Evolutionary conservation across 441 rosid genomes (phyloP).

Genomic region (Pelargonium cotyledonis): DNA sequence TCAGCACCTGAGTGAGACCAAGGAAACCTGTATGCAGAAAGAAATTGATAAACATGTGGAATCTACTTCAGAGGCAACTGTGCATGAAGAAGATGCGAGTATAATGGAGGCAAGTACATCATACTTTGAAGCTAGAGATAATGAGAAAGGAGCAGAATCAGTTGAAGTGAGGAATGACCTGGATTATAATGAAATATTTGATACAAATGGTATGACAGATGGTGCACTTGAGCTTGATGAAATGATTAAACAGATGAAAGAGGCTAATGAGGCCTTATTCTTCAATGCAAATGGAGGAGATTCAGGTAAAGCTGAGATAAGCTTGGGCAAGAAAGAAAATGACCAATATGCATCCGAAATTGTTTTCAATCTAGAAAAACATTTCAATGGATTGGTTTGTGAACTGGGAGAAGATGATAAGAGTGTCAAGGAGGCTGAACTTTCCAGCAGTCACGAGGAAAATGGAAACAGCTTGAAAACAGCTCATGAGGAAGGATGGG

Average conservation of each 20-base stretch:
- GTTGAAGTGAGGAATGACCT: constrained; percentile 32
- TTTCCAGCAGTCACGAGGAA: constrained; percentile 14
- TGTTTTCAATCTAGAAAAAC: constrained; percentile 29
- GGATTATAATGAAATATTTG: constrained; percentile 35
- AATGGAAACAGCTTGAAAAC: constrained; percentile 16
- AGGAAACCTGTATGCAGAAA: constrained; percentile 23
- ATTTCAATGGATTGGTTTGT: constrained; percentile 35
- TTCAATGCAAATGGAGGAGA: constrained; percentile 24
- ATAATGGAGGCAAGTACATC: constrained; percentile 27
- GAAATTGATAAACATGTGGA: constrained; percentile 26
- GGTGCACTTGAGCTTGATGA: constrained; percentile 30
- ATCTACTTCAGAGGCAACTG: constrained; percentile 21
- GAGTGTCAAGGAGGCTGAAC: constrained; percentile 35
- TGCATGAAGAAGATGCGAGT: constrained; percentile 25
- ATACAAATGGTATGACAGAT: constrained; percentile 33
- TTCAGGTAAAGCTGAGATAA: constrained; percentile 26
- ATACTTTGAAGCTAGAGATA: constrained; percentile 32
- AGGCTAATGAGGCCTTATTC: constrained; percentile 17
- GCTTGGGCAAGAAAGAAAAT: constrained; percentile 30
- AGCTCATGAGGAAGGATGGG: constrained; percentile 27
- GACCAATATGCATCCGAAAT: constrained; percentile 23
- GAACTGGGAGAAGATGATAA: constrained; percentile 35
- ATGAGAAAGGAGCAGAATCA: constrained; percentile 33
- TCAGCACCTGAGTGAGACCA: constrained; percentile 21
- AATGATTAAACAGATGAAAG: constrained; percentile 28